Base-by-base conservation (phyloP, 495 filamentous ascomycete species). In the Penicillium maclennaniae region DNA sequence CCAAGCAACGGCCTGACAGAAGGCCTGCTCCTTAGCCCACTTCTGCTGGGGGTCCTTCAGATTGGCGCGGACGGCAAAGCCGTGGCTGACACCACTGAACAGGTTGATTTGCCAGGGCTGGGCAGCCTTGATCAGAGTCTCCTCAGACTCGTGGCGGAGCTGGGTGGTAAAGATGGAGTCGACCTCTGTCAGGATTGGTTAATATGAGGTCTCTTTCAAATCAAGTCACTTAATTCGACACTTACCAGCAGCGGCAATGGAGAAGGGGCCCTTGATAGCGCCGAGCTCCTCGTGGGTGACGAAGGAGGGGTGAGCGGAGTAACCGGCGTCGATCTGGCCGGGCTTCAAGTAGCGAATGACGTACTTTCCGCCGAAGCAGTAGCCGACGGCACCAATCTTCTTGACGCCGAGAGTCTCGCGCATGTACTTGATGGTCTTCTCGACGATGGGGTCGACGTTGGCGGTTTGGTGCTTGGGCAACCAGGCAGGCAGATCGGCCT, bases 1-100 rank as follows among this genome's bases (percentile, higher is more conserved):
- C 90, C 91, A 96, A 43, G 68, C 62, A 42, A 91, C 76, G 47
- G 89, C 89, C 75, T 95, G 89, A 49, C 78, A 63, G 64, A 93
- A 93, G 23, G 90, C 90, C 73, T 87, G 82, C 75, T 96, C 88
- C 79, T 91, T 92, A 44, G 88, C 86, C 55, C 78, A 93, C 76
- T 84, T 89, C 67, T 81, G 68, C 39, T 70, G 47, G 63, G 79
- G 81, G 49, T 85, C 77, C 56, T 55, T 79, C 38, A 81, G 55
- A 60, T 93, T 88, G 36, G 76, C 72, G 27, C 88, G 79, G 21
- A 92, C 84, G n/a, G 85, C 74, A 59, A 95, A 96, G 7, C 91
- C 91, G 66, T 95, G 91, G 20, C 61, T 59, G 43, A 93, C 87
- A 44, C 83, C 84, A 19, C 84, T 82, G 78, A 80, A 93, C 42